Evolutionary conservation across 2,329 filamentous ascomycete species (phyloP).

Genomic region (Colletotrichum trifolii): DNA sequence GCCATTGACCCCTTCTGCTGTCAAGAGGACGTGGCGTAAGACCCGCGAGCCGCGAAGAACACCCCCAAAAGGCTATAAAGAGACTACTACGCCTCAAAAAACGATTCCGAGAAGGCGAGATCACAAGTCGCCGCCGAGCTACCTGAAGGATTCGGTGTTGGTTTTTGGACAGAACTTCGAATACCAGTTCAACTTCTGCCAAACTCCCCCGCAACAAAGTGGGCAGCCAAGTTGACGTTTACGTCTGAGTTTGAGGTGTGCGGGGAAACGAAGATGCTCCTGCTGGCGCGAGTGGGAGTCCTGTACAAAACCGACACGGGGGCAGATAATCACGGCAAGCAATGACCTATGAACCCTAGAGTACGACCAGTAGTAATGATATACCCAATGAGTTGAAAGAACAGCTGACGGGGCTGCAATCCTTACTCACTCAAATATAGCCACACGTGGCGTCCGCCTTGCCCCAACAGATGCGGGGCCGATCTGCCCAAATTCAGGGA

Average conservation of each 20-base stretch:
- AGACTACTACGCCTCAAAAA: too few relatives aligned
- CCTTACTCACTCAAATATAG: too few relatives aligned
- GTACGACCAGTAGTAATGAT: slow-evolving; percentile 13
- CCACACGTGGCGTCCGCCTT: too few relatives aligned
- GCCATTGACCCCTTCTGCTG: too few relatives aligned
- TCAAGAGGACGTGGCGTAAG: slow-evolving; percentile 17
- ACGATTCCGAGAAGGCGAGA: too few relatives aligned
- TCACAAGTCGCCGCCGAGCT: neutral
- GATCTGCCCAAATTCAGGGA: slow-evolving; percentile 16
- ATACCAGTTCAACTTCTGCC: slow-evolving; percentile 1
- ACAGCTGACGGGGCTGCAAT: too few relatives aligned
- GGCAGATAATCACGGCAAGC: neutral
- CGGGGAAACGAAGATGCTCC: too few relatives aligned
- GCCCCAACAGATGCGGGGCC: neutral
- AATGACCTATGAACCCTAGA: slow-evolving; percentile 7
- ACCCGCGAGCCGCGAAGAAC: neutral
- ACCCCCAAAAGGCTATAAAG: too few relatives aligned
- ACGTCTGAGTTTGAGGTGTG: neutral
- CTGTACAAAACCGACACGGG: neutral
- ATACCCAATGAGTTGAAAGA: neutral
- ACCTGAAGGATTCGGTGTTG: neutral
- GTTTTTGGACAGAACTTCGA: slow-evolving; percentile 3
- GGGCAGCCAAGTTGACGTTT: neutral
- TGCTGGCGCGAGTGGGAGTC: too few relatives aligned
- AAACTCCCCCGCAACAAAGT: neutral